Evolutionary conservation across 768 basidiomycete species (phyloP), one percentile per base, ranked within the genome.

Genomic region (Calocybe gangraenosa): DNA sequence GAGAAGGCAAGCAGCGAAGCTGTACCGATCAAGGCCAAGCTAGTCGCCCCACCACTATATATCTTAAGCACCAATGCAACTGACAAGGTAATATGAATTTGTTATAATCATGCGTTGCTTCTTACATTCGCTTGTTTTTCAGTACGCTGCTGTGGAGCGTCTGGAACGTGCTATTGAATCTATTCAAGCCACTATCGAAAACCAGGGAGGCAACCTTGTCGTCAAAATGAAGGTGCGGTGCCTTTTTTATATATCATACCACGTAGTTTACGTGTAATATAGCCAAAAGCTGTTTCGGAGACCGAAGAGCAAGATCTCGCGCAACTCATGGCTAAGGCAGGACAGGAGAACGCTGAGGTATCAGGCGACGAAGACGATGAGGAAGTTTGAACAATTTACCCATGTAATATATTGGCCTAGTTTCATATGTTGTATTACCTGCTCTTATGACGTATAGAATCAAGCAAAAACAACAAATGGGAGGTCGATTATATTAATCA

Each of bases 241-340:
- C 14, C 33, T 19, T n/a, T 8, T 22, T 14, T 20, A 18, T 50
- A 37, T 14, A 33, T 37, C 33, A n/a, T 7, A 18, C 13, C 23
- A 46, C 9, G 32, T 19, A 40, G 40, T 49, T 15, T 9, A 10
- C 2, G n/a, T 35, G 19, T 15, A 3, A 1, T 50, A 22, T 54
- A 96, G 92, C 96, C 96, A 49, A 98, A 98, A 75, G 92, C 95
- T 2, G 87, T 99, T 30, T 93, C 91, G 19, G 96, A 97, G 65
- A 90, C 89, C 3, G 96, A 99, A 68, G 96, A 99, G 65, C 88
- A 92, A 54, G 96, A 97, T 62, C 79, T 99, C 51, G 94, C 92
- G 0, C 88, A 92, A 53, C 86, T 96, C 57, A 97, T 99, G 95
- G 91, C 87, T 31, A 89, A 92, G 65, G 93, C 87, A 15, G 87